Percentiles rank a stretch among this genome's conserved stretches.
Conservation (phyloP, 2,329 filamentous ascomycete species). For the Hypoxylon sp. region DNA sequence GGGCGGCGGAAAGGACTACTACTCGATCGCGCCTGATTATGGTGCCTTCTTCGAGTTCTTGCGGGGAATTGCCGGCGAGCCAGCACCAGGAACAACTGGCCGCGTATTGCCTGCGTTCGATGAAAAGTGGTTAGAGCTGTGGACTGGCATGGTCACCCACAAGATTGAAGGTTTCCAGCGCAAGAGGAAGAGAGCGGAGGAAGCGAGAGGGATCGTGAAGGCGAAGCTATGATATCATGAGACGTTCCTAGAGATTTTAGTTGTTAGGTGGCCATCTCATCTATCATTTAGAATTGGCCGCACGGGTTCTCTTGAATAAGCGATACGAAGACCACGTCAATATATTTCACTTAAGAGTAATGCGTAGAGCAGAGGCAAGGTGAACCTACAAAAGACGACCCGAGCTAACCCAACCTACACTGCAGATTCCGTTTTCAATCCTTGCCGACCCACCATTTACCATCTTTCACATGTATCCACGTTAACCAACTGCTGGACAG, state of each 20-base stretch:
- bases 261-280: background rate
- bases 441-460: constrained; percentile 22
- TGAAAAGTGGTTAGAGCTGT: constrained; percentile 56
- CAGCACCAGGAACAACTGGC: constrained; percentile 56
- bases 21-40: constrained; percentile 53
- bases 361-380: constrained; percentile 1
- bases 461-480: constrained; percentile 31
- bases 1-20: constrained; percentile 55
- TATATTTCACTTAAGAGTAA: background rate
- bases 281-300: background rate
- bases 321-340: constrained; percentile 6
- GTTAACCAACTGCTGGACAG: constrained; percentile 29
- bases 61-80: constrained; percentile 59
- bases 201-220: constrained; percentile 38
- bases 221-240: constrained; percentile 42
- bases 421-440: constrained; percentile 3
- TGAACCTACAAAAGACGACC: constrained; percentile 16
- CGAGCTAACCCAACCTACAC: background rate
- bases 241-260: background rate
- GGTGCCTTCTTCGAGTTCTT: constrained; percentile 59
- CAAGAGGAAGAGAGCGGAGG: constrained; percentile 51
- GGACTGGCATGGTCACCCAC: constrained; percentile 51
- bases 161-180: constrained; percentile 53
- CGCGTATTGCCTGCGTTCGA: constrained; percentile 61
- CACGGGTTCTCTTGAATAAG: too few species aligned